These are phyloP conservation scores for Vachellia pachyceras DNA, from an alignment of 306 rosid genomes.

Conservation along the genomic window DNA sequence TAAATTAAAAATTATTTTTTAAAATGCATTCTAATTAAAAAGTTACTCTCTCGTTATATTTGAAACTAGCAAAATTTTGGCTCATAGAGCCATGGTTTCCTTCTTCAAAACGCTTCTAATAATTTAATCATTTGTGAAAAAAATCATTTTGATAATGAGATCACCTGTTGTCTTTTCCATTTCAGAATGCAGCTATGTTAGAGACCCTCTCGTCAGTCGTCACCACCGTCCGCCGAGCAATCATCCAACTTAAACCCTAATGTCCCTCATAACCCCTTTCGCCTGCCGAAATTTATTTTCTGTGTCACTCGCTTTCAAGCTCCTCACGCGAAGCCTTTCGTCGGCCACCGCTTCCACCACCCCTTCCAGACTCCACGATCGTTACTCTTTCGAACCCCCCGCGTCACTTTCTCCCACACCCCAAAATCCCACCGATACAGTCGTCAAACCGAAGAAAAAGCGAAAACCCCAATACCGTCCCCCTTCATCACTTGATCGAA, in stretches of 20 bases:
- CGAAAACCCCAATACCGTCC: constrained; percentile 70
- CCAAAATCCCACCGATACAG: constrained; percentile 40
- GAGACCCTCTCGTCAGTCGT: background rate
- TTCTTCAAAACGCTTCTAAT: constrained; percentile 53
- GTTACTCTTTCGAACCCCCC: constrained; percentile 70
- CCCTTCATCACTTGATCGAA: constrained; percentile 74
- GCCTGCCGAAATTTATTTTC: constrained; percentile 58
- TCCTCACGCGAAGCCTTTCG: constrained; percentile 66
- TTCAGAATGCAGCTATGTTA: background rate
- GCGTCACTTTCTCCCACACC: constrained; percentile 52
- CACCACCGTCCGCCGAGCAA: background rate
- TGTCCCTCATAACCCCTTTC: constrained; percentile 57
- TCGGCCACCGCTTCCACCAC: constrained; percentile 32
- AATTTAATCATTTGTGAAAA: too few relatives aligned
- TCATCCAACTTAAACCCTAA: constrained; percentile 54
- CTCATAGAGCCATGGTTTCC: too few relatives aligned
- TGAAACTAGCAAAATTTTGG: too few relatives aligned
- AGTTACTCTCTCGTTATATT: too few relatives aligned
- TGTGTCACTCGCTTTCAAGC: constrained; percentile 28
- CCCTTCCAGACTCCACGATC: constrained; percentile 68
- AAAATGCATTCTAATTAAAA: too few relatives aligned
- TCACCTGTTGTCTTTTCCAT: background rate
- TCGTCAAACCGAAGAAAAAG: constrained; percentile 46
- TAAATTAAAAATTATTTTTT: too few relatives aligned
- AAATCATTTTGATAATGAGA: too few relatives aligned